Percentiles rank a stretch among this genome's conserved stretches.
Conservation (phyloP, 345 rosid species). For the Salix dunnii region DNA sequence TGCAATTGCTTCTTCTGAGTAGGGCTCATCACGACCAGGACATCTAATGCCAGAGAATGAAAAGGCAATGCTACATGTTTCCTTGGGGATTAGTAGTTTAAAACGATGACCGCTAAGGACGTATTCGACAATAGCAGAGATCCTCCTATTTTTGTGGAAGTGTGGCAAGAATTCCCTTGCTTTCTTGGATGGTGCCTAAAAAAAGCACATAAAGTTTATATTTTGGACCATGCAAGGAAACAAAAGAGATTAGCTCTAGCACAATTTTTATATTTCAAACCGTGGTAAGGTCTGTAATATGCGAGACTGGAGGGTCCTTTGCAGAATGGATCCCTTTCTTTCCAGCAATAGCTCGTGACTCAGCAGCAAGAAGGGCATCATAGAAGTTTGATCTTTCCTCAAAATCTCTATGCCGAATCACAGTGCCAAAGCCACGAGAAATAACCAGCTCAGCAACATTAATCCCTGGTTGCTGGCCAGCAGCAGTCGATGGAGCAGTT, state of each 20-base stretch:
- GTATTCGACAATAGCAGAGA: constrained; percentile 87
- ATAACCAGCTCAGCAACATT: constrained; percentile 82
- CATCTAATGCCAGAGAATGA: constrained; percentile 98
- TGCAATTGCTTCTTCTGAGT: constrained; percentile 90
- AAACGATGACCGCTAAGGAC: constrained; percentile 98
- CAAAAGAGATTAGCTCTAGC: neutral
- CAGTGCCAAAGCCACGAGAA: constrained; percentile 75
- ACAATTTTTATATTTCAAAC: constrained; percentile 34
- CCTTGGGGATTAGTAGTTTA: constrained; percentile 88
- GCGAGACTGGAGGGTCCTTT: constrained; percentile 73
- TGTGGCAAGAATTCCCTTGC: constrained; percentile 87
- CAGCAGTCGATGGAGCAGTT: constrained; percentile 37
- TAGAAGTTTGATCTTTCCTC: constrained; percentile 96
- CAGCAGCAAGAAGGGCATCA: constrained; percentile 88
- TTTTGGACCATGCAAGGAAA: neutral
- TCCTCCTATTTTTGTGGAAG: constrained; percentile 65
- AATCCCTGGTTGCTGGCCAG: constrained; percentile 51
- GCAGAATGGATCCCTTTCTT: constrained; percentile 83
- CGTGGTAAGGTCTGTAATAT: constrained; percentile 71
- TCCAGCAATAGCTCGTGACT: constrained; percentile 69
- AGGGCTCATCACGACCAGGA: constrained; percentile 89
- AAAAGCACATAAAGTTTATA: constrained; percentile 11
- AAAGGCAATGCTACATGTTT: constrained; percentile 91
- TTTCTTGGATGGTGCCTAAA: constrained; percentile 78
- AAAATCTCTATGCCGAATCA: constrained; percentile 83